phyloP scores from a whole-genome alignment of 495 filamentous ascomycete species.

The Penicillium canescens region DNA sequence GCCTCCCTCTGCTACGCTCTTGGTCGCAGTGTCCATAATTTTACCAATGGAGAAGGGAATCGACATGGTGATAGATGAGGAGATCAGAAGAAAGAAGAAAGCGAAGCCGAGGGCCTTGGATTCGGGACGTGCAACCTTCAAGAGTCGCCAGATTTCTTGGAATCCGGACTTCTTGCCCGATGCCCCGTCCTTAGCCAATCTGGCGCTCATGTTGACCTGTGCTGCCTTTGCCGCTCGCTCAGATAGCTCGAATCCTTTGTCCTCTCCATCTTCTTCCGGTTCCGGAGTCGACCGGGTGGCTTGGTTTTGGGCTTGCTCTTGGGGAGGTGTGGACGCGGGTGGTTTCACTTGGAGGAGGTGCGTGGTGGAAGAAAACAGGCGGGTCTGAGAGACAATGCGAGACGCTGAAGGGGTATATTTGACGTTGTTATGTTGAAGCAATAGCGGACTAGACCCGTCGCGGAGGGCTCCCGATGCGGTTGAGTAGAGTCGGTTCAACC shows the following conservation, averaged over 20 bases:
- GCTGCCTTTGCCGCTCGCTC: conserved; percentile 87
- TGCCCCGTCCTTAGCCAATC: conserved; percentile 75
- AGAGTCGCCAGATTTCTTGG: conserved; percentile 78
- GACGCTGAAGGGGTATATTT: conserved; percentile 14
- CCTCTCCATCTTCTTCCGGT: conserved; percentile 45
- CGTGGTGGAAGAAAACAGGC: conserved; percentile 30
- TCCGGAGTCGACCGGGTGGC: conserved; percentile 17
- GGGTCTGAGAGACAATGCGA: conserved; percentile 23
- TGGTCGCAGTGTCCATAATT: conserved; percentile 86
- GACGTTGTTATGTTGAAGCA: conserved; percentile 16
- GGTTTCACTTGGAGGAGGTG: conserved; percentile 31
- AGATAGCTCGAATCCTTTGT: conserved; percentile 62
- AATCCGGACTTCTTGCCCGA: conserved; percentile 64
- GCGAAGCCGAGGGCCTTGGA: conserved; percentile 74
- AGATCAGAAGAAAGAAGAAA: conserved; percentile 80
- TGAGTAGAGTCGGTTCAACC: conserved; percentile 23
- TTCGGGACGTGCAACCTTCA: conserved; percentile 88
- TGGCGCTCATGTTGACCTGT: conserved; percentile 85
- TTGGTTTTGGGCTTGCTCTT: conserved; percentile 16
- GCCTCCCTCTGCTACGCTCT: conserved; percentile 46
- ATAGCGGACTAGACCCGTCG: conserved; percentile 15
- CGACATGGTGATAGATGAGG: conserved; percentile 87
- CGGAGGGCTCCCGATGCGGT: conserved; percentile 23
- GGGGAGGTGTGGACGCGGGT: conserved; percentile 5
- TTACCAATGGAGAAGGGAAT: conserved; percentile 95